phyloP scores from a whole-genome alignment of 805 yeast species.

The Candida argentea region DNA sequence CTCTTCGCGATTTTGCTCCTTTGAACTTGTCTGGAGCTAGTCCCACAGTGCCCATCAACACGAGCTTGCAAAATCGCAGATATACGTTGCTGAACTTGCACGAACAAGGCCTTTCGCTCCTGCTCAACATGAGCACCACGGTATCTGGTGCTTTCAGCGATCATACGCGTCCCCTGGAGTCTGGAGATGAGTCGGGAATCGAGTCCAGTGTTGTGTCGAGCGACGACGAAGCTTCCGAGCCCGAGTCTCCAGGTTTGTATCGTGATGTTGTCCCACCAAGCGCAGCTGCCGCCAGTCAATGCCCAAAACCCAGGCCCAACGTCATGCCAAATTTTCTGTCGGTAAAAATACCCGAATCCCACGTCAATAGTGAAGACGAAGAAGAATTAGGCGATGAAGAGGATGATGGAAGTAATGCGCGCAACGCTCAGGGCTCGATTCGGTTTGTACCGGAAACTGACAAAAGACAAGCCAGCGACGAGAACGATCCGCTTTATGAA shows the following conservation, averaged over 20 bases:
- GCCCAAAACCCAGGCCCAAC: no score
- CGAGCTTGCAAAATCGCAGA: constrained; percentile 23
- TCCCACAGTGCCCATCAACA: constrained; percentile 9
- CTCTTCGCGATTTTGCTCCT: constrained; percentile 12
- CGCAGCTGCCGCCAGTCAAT: background rate
- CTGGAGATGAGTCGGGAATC: background rate
- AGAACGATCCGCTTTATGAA: constrained; percentile 3
- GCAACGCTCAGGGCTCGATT: constrained; percentile 45
- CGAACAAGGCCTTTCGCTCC: constrained; percentile 55
- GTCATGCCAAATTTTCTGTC: constrained; percentile 59
- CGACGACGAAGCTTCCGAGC: constrained; percentile 16
- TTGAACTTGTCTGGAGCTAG: constrained; percentile 12
- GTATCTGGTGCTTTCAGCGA: background rate
- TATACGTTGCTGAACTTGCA: constrained; percentile 57
- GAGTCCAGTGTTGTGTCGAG: constrained; percentile 12
- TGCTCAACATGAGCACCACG: constrained; percentile 69
- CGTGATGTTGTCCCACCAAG: background rate
- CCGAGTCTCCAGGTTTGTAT: constrained; percentile 7
- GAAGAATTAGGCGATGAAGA: constrained; percentile 27
- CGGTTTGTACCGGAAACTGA: constrained; percentile 41
- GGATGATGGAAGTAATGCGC: constrained; percentile 8
- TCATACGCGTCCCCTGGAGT: background rate
- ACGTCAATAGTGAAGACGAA: constrained; percentile 54
- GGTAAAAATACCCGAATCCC: constrained; percentile 60
- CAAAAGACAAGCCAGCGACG: constrained; percentile 15